Evolutionary conservation across 495 filamentous ascomycete species (phyloP), one percentile per base, ranked within the genome.

Genomic region (Glutinoglossum americanum): DNA sequence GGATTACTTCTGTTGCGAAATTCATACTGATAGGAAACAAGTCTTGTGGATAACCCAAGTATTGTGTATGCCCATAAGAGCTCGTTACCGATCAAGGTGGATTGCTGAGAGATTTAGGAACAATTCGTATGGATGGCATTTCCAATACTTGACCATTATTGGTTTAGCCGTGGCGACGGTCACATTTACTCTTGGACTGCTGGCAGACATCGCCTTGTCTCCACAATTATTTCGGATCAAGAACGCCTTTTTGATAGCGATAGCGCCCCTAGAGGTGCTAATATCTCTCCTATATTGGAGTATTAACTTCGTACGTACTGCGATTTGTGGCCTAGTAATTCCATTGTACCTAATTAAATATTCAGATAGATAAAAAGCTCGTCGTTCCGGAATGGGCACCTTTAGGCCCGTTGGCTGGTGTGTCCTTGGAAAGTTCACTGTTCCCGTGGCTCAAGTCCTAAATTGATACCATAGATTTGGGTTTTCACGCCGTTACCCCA

Each of bases 271-370:
- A 60, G 85, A 87, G 62, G 78, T 90, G 26, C 67, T 94, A 32
- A 85, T 95, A 63, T 85, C 77, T 64, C 68, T 89, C n/a, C 73
- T 95, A 0, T 94, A 94, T 66, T 93, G 88, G 86, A 74, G 80
- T 37, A 71, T 95, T 23, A 76, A 79, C 21, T 66, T 72, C 51
- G 67, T 71, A 60, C 44, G 64, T 63, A 32, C 32, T 4, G 8
- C 35, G 41, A 26, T 25, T 51, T 55, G 51, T 35, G 55, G 54
- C 32, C 33, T 19, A 17, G 44, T 55, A 54, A 49, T 56, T 59
- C 44, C 25, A 19, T 23, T 55, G 26, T 21, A n/a, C 54, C 54
- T 48, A 32, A 37, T 53, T 35, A 26, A 49, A 60, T 56, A 47
- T 44, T 58, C 60, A 80, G 76, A 81, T 87, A 60, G 81, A 89